phyloP scores from a whole-genome alignment of 2,329 filamentous ascomycete genomes.

The Curvularia verruculosa region DNA sequence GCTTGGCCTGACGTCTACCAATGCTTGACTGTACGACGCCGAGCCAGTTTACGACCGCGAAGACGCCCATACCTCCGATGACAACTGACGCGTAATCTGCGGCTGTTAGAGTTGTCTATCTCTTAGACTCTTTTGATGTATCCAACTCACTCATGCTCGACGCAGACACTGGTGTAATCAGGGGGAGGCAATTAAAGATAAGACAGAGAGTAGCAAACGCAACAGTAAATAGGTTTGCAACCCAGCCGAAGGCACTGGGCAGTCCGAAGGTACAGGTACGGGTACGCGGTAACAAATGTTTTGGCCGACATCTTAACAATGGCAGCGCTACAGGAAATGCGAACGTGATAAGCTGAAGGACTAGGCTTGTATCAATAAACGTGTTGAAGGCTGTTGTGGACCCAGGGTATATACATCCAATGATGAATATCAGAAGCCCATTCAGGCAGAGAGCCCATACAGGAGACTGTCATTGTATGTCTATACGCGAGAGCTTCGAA shows the following conservation, averaged over 20 bases:
- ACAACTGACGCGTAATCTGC: neutral
- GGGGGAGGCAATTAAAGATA: neutral
- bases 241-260: neutral
- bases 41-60: neutral
- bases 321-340: neutral
- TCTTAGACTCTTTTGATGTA: neutral
- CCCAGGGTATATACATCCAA: neutral
- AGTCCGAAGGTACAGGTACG: neutral
- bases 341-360: neutral
- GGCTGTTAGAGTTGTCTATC: neutral
- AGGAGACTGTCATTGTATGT: neutral
- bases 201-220: neutral
- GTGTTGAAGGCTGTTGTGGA: neutral
- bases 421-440: neutral
- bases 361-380: neutral
- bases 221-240: neutral
- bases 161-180: neutral
- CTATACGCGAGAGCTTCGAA: neutral
- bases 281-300: neutral
- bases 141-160: neutral
- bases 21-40: neutral
- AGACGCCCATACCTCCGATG: neutral
- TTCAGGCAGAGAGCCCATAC: neutral
- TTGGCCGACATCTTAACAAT: neutral
- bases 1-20: neutral